Conservation (phyloP, 2,329 filamentous ascomycete species). For the Torrubiella hemipterigena region DNA sequence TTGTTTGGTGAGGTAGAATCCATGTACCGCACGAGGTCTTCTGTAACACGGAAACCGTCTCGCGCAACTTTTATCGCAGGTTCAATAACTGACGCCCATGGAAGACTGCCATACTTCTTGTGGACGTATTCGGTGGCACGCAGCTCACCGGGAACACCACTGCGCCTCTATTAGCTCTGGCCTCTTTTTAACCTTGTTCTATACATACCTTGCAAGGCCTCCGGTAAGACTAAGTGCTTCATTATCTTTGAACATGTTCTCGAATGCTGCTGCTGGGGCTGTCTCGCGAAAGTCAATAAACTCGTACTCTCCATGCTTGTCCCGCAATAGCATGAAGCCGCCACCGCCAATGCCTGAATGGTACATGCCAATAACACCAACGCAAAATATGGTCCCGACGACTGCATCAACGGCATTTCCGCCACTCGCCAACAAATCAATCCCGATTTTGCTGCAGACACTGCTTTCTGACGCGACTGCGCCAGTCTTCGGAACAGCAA, state of each 20-base stretch:
- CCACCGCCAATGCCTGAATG: slow-evolving; percentile 65
- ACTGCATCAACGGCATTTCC: slow-evolving; percentile 58
- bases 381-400: slow-evolving; percentile 51
- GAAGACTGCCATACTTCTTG: slow-evolving; percentile 48
- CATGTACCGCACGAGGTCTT: slow-evolving; percentile 64
- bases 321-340: slow-evolving; percentile 65
- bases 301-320: slow-evolving; percentile 56
- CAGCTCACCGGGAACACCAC: slow-evolving; percentile 58
- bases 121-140: slow-evolving; percentile 66
- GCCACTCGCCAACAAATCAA: slow-evolving; percentile 41
- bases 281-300: slow-evolving; percentile 79
- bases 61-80: slow-evolving; percentile 64
- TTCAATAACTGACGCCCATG: slow-evolving; percentile 54
- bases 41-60: slow-evolving; percentile 57
- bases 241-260: slow-evolving; percentile 73
- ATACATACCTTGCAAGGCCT: slow-evolving; percentile 58
- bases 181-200: slow-evolving; percentile 8
- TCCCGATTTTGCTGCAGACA: slow-evolving; percentile 48
- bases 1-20: slow-evolving; percentile 31
- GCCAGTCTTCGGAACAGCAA: slow-evolving; percentile 26
- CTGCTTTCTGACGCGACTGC: slow-evolving; percentile 50
- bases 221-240: slow-evolving; percentile 50
- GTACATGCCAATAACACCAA: slow-evolving; percentile 53
- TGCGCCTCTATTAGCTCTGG: slow-evolving; percentile 9
- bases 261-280: slow-evolving; percentile 64